Conservation (phyloP, 306 rosid species). For the Corylus avellana region DNA sequence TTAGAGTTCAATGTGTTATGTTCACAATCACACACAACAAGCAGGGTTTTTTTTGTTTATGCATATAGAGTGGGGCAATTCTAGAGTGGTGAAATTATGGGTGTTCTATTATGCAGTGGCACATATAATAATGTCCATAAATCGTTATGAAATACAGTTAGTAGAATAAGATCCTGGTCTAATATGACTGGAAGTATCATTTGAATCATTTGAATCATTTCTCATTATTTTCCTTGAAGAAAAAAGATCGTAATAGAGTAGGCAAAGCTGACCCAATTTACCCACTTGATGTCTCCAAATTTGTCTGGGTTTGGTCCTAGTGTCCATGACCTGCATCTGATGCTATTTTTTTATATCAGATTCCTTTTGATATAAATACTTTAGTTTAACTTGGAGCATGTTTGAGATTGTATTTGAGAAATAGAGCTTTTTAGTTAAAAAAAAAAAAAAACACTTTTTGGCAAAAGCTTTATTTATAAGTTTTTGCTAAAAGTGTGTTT, state of each 20-base stretch:
- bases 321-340: neutral
- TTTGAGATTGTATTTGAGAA: no score
- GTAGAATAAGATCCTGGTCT: neutral
- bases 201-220: neutral
- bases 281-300: neutral
- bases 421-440: no score
- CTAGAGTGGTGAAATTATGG: neutral
- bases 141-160: neutral
- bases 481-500: no score
- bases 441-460: no score
- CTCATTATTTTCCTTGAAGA: neutral
- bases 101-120: neutral
- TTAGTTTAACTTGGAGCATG: neutral
- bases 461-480: no score
- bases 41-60: no score
- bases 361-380: neutral
- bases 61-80: no score
- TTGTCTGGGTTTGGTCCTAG: neutral
- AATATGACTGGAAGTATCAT: neutral
- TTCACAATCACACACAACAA: neutral
- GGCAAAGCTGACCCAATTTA: neutral
- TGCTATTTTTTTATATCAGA: neutral
- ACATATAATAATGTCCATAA: neutral
- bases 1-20: neutral
- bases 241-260: neutral